Evolutionary conservation across 1,139 yeast genomes (phyloP).

Genomic region (Diutina rugosa): DNA sequence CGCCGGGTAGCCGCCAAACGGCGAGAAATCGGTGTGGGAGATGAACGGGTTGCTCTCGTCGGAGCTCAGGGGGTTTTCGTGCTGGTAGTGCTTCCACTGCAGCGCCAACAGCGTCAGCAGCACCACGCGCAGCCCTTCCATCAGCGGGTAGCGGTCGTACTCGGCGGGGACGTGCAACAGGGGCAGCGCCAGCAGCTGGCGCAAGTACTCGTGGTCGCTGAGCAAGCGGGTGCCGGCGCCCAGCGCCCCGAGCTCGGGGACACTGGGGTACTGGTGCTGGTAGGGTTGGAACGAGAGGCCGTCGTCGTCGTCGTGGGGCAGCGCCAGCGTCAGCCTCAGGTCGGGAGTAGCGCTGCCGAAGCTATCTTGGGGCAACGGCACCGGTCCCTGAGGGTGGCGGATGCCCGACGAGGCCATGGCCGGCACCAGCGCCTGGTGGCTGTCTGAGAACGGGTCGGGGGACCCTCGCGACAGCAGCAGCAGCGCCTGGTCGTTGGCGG

Average conservation of each 20-base stretch:
- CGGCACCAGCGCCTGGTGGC: not conserved
- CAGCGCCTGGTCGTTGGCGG: not conserved
- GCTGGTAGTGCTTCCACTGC: slow-evolving; percentile 5
- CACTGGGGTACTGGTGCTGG: not conserved
- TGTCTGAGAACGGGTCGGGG: slow-evolving; percentile 1
- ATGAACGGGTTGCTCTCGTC: not conserved
- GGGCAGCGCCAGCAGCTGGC: slow-evolving; percentile 1
- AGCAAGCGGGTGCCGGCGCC: not conserved
- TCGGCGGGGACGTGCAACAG: slow-evolving; percentile 1
- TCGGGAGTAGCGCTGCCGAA: not conserved
- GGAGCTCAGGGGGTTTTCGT: not conserved
- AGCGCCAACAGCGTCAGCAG: slow-evolving; percentile 15
- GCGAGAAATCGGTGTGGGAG: not conserved
- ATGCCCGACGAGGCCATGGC: not conserved
- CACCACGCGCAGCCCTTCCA: slow-evolving; percentile 14
- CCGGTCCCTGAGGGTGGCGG: not conserved
- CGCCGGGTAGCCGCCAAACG: slow-evolving; percentile 19
- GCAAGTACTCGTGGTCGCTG: not conserved
- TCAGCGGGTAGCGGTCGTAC: slow-evolving; percentile 1
- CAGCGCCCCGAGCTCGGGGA: not conserved
- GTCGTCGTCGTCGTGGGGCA: not conserved
- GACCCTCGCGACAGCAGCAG: not conserved
- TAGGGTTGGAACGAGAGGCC: not conserved
- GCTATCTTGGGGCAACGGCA: not conserved
- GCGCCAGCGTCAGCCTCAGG: not conserved